phyloP scores from a whole-genome alignment of 192 early-diverging fungal genomes.

The Rhizoclosmatium globosum region DNA sequence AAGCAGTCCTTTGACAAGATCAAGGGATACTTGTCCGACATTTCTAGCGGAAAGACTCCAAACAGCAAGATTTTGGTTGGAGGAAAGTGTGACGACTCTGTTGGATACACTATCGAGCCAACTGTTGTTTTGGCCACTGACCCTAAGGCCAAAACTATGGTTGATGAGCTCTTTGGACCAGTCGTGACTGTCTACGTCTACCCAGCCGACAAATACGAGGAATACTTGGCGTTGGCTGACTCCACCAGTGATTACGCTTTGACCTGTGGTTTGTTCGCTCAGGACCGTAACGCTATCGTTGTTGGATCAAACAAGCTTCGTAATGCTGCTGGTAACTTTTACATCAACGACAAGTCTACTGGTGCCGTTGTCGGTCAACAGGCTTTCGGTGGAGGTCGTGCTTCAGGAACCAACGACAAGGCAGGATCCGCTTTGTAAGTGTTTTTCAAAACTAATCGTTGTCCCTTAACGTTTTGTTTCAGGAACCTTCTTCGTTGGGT shows the following conservation, averaged over 20 bases:
- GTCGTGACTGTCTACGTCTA: constrained; percentile 94
- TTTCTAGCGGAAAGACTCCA: constrained; percentile 67
- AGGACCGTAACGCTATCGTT: constrained; percentile 82
- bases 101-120: constrained; percentile 92
- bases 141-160: constrained; percentile 83
- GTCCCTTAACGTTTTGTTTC: constrained; percentile 6
- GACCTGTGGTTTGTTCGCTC: constrained; percentile 91
- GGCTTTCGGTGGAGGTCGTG: constrained; percentile 94
- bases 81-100: constrained; percentile 84
- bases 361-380: constrained; percentile 97
- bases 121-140: constrained; percentile 90
- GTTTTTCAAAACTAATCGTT: not conserved
- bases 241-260: constrained; percentile 86
- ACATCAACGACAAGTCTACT: constrained; percentile 99
- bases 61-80: constrained; percentile 87
- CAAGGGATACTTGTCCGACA: constrained; percentile 86
- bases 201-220: constrained; percentile 79
- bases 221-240: constrained; percentile 77
- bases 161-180: constrained; percentile 98
- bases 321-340: constrained; percentile 96
- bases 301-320: constrained; percentile 78
- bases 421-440: constrained; percentile 78
- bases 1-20: constrained; percentile 92
- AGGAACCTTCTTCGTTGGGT: constrained; percentile 84
- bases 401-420: constrained; percentile 99